Evolutionary conservation across 2,329 filamentous ascomycete species (phyloP), one percentile per base, ranked within the genome.

Genomic region (Periconia sp.): DNA sequence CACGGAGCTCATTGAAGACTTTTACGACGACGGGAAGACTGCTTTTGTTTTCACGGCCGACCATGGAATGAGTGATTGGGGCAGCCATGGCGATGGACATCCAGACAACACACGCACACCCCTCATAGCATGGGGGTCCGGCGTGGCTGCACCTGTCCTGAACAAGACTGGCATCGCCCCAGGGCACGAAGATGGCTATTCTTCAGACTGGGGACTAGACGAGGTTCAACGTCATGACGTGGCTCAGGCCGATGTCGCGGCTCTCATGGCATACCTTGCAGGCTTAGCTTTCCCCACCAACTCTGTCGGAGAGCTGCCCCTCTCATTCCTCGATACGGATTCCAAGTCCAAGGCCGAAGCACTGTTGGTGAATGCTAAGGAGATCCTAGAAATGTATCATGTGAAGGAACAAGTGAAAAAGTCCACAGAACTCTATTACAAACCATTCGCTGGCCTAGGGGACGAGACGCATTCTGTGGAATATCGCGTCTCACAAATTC

Each of bases 51-150:
- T 99, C 66, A 99, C 95, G 1, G 94, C 94, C 6, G 94, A 99
- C 64, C 94, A 99, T 69, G 94, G 94, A 13, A 99, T 99, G 94
- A 97, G 90, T 63, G 94, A 99, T 70, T 96, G 88, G 86, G 94
- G 95, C n/a, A 97, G 92, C 58, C 95, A 99, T 68, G 95, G 95
- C 25, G 94, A 99, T 68, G 94, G 94, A 6, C 92, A 99, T 70
- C 94, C 94, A 0, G 89, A 99, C 69, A 99, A 97, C 61, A 99
- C 94, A 3, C 83, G 94, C 36, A 99, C 94, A 1, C 94, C 94
- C 1, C 76, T 99, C 22, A 89, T 99, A 55, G 85, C 82, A 3
- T 99, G 94, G 94, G 94, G 94, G 9, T 90, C 94, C 40, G 94
- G 94, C 7, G 83, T 97, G 26, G 90, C 91, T 3, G 80, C 81